Conservation (phyloP, 2,329 filamentous ascomycete genomes). For the Epichloe hybrida region DNA sequence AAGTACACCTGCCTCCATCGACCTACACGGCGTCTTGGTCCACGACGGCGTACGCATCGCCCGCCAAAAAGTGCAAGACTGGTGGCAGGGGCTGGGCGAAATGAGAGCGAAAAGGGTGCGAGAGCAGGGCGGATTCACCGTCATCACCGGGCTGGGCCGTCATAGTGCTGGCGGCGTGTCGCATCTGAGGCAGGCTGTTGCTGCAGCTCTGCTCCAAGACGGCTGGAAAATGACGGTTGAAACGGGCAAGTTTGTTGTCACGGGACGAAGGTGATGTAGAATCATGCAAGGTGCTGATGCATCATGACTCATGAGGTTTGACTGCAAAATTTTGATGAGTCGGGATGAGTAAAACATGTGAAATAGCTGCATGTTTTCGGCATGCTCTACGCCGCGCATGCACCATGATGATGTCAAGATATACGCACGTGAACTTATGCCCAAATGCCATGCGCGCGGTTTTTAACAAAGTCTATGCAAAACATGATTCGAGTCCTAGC, state of each 20-base stretch:
- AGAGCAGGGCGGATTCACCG: slow-evolving; percentile 42
- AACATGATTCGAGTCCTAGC: no score
- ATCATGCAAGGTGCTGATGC: no score
- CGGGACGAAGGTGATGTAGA: slow-evolving; percentile 33
- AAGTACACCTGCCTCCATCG: slow-evolving; percentile 47
- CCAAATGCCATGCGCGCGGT: no score
- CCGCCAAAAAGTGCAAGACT: slow-evolving; percentile 48
- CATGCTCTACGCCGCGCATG: no score
- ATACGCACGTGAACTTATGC: no score
- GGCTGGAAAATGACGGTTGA: slow-evolving; percentile 72
- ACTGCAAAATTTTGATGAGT: no score
- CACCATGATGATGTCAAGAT: no score
- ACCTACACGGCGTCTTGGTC: slow-evolving; percentile 76
- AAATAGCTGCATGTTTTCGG: no score
- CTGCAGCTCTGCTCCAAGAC: slow-evolving; percentile 56
- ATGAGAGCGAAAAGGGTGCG: slow-evolving; percentile 36
- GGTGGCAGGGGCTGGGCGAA: slow-evolving; percentile 68
- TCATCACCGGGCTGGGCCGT: slow-evolving; percentile 69
- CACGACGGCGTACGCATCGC: slow-evolving; percentile 71
- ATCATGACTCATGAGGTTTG: no score
- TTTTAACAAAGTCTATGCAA: no score
- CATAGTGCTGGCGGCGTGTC: slow-evolving; percentile 69
- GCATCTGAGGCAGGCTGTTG: slow-evolving; percentile 67
- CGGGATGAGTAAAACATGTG: no score
- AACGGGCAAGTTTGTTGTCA: slow-evolving; percentile 57